Percentiles rank a stretch among this genome's conserved stretches.
These are phyloP conservation scores for Fusarium albidum DNA, from an alignment of 2,329 filamentous ascomycete species.

Conservation along the genomic window DNA sequence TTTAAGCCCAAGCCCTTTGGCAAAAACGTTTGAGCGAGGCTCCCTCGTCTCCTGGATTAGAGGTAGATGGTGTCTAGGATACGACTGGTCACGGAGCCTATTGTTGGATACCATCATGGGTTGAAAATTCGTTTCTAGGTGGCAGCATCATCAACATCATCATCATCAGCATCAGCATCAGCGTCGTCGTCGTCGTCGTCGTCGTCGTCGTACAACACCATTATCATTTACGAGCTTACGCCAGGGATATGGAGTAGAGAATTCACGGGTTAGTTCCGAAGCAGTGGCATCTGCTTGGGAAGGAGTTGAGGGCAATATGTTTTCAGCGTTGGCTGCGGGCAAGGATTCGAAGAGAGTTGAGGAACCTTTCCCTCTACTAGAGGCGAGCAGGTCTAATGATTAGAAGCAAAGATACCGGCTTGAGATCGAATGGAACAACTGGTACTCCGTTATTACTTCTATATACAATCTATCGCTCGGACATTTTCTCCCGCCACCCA, in stretches of 20 bases:
- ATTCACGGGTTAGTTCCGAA: background rate
- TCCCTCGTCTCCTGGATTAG: background rate
- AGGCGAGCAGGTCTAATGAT: background rate
- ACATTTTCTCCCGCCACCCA: conserved; percentile 35
- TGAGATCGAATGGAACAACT: conserved; percentile 30
- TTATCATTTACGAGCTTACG: background rate
- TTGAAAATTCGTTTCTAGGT: too few species aligned
- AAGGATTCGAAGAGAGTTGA: background rate
- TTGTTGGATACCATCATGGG: background rate
- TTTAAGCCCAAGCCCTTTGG: conserved; percentile 2
- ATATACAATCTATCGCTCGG: conserved; percentile 40
- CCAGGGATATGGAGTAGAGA: background rate
- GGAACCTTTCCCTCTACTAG: background rate
- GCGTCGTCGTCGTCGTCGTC: too few species aligned
- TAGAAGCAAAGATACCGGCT: background rate
- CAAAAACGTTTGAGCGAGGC: background rate
- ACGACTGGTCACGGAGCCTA: background rate
- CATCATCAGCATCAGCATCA: background rate
- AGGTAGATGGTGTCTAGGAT: background rate
- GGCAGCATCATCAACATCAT: background rate
- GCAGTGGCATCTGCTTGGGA: background rate
- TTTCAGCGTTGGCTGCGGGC: background rate
- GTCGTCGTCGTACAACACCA: background rate
- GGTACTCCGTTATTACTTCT: conserved; percentile 29
- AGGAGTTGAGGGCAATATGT: background rate